These are phyloP conservation scores for Thraustochytrium striatum DNA, from an alignment of 352 stramenopile species.

Conservation along the genomic window DNA sequence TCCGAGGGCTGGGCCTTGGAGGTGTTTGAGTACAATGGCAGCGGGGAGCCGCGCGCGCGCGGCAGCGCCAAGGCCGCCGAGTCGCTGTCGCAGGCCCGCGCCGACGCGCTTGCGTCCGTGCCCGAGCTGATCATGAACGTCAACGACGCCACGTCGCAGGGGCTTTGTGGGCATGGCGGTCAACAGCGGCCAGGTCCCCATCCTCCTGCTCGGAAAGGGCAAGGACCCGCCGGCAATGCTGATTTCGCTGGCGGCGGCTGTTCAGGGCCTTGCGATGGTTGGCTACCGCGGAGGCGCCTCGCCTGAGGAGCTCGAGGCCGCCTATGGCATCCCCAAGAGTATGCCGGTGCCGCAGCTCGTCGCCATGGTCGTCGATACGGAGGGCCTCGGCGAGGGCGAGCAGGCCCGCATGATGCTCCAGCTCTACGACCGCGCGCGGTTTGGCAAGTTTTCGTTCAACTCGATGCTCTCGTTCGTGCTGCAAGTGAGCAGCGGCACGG, in stretches of 20 bases:
- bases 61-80: neutral
- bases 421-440: neutral
- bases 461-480: slow-evolving; percentile 14
- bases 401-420: neutral
- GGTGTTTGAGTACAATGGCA: neutral
- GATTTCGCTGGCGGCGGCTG: neutral
- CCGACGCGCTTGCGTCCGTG: neutral
- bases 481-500: neutral
- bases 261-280: neutral
- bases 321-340: neutral
- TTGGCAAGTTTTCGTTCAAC: slow-evolving; percentile 27
- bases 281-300: slow-evolving; percentile 15
- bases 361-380: neutral
- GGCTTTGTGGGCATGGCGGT: slow-evolving; percentile 20
- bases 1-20: neutral
- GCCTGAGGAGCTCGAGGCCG: neutral
- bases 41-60: neutral
- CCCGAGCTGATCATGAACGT: slow-evolving; percentile 22
- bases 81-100: neutral
- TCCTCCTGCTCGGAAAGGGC: slow-evolving; percentile 19
- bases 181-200: neutral
- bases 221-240: slow-evolving; percentile 27
- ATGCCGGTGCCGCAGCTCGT: slow-evolving; percentile 1
- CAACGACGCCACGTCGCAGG: neutral
- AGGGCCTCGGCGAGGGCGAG: neutral